phyloP scores from a whole-genome alignment of 2,329 filamentous ascomycete species.

The Fusarium sp. region DNA sequence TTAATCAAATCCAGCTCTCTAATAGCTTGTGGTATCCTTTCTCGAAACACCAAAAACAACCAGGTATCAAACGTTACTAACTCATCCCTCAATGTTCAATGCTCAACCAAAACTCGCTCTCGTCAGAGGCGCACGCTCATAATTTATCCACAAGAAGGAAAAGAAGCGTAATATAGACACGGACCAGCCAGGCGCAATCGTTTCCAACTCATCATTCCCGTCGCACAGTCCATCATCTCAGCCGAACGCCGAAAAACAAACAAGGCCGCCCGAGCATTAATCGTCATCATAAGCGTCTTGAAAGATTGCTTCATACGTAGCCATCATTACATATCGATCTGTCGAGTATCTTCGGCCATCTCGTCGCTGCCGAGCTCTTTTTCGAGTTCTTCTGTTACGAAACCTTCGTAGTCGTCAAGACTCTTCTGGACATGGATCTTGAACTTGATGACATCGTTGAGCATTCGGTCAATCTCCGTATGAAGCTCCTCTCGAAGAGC shows the following conservation, averaged over 20 bases:
- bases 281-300: conserved; percentile 42
- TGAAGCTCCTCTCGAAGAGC: conserved; percentile 95
- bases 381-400: conserved; percentile 94
- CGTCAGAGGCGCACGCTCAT: conserved; percentile 6
- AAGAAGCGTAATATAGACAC: conserved; percentile 26
- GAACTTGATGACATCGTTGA: conserved; percentile 98
- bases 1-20: conserved; percentile 7
- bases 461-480: conserved; percentile 93
- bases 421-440: conserved; percentile 96
- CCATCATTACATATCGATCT: conserved; percentile 53
- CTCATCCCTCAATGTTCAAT: conserved; percentile 10
- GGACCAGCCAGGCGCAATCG: conserved; percentile 21
- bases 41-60: conserved; percentile 34
- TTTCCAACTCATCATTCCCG: conserved; percentile 17
- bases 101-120: conserved; percentile 22
- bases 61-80: conserved; percentile 36
- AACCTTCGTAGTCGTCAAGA: conserved; percentile 92
- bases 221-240: conserved; percentile 7
- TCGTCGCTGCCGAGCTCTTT: conserved; percentile 78
- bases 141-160: conserved; percentile 22
- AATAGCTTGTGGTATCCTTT: conserved; percentile 35
- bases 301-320: conserved; percentile 30
- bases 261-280: conserved; percentile 31
- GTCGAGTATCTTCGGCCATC: conserved; percentile 63
- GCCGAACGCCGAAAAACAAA: conserved; percentile 39